Evolutionary conservation across 1,139 yeast species (phyloP).

Genomic region (Komagataea norvegica): DNA sequence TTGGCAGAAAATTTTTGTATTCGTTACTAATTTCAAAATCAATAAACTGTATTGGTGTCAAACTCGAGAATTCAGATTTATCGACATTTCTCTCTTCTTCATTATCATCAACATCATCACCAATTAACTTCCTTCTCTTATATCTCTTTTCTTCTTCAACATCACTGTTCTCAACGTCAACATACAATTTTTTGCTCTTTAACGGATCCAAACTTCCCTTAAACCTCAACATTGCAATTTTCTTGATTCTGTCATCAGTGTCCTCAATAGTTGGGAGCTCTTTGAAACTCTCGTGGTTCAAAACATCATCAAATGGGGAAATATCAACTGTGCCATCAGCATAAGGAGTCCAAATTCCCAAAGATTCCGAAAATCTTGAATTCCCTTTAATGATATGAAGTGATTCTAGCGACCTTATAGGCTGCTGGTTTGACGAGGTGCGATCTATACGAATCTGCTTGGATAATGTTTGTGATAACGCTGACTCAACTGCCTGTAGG

Average conservation of each 20-base stretch:
- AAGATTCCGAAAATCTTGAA: constrained; percentile 52
- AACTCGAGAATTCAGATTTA: constrained; percentile 39
- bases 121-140: constrained; percentile 16
- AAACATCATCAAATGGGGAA: constrained; percentile 47
- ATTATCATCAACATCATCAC: constrained; percentile 21
- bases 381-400: constrained; percentile 48
- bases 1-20: constrained; percentile 23
- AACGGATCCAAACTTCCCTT: constrained; percentile 46
- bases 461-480: constrained; percentile 37
- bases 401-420: constrained; percentile 42
- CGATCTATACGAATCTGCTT: constrained; percentile 30
- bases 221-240: constrained; percentile 42
- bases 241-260: constrained; percentile 19
- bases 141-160: constrained; percentile 17
- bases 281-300: constrained; percentile 24
- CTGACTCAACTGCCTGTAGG: constrained; percentile 52
- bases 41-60: constrained; percentile 51
- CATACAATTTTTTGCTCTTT: constrained; percentile 25
- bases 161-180: constrained; percentile 16
- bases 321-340: constrained; percentile 62
- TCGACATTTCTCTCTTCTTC: constrained; percentile 25
- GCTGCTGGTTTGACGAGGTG: constrained; percentile 33
- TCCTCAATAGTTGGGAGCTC: constrained; percentile 12
- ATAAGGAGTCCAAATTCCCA: constrained; percentile 69
- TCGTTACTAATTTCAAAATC: constrained; percentile 38